phyloP scores from a whole-genome alignment of 352 stramenopile genomes.

The Hyaloperonospora brassicae region DNA sequence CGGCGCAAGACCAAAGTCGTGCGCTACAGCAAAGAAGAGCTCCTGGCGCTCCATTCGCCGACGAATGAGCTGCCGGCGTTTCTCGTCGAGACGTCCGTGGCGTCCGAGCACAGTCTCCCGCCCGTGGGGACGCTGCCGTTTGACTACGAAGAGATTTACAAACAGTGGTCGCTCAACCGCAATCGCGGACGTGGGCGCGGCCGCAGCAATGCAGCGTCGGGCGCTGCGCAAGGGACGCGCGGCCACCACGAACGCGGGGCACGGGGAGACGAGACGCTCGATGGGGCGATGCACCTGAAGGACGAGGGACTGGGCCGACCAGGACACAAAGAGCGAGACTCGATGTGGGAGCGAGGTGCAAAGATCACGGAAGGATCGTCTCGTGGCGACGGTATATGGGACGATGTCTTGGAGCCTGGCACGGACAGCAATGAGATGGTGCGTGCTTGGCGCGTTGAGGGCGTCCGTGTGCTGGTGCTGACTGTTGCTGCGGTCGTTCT shows the following conservation, averaged over 20 bases:
- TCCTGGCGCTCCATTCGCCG: slow-evolving; percentile 62
- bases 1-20: slow-evolving; percentile 78
- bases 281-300: slow-evolving; percentile 27
- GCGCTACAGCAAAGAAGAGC: slow-evolving; percentile 74
- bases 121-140: slow-evolving; percentile 71
- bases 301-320: slow-evolving; percentile 10
- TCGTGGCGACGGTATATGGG: slow-evolving; percentile 59
- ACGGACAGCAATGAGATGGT: slow-evolving; percentile 59
- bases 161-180: slow-evolving; percentile 77
- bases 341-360: slow-evolving; percentile 51
- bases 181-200: slow-evolving; percentile 70
- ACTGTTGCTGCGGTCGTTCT: not conserved
- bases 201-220: slow-evolving; percentile 31
- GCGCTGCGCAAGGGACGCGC: slow-evolving; percentile 18
- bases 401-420: slow-evolving; percentile 55
- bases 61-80: slow-evolving; percentile 45
- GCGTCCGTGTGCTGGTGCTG: not conserved
- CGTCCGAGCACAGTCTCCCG: slow-evolving; percentile 53
- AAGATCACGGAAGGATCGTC: slow-evolving; percentile 26
- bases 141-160: slow-evolving; percentile 85
- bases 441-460: slow-evolving; percentile 7
- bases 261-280: slow-evolving; percentile 40
- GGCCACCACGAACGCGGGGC: slow-evolving; percentile 40
- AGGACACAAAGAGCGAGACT: slow-evolving; percentile 37
- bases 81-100: slow-evolving; percentile 54